Base-by-base conservation (phyloP, 75 land plant species). In the Isoetes taiwanensis region DNA sequence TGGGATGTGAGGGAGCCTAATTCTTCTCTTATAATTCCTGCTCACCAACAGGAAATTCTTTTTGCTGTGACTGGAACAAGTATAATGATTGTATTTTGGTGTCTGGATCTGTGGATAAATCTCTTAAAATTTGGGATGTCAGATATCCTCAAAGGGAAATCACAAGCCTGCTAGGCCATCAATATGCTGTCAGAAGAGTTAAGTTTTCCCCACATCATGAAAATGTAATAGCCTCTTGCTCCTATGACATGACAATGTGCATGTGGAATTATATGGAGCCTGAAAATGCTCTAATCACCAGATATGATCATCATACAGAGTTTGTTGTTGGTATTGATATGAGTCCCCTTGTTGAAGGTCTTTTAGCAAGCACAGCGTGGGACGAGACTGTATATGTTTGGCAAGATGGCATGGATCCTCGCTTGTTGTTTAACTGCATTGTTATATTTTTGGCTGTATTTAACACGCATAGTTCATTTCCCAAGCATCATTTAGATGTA, bases 61-160 rank as follows among this genome's bases (percentile, higher is more conserved):
- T 55, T n/a, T n/a, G 83, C 23, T 87, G 95, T 34, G 98, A 93
- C 60, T 93, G 98, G 98, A 87, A 81, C 75, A 93, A 93, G 71
- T 93, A 93, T 52, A 73, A 84, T 52, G 90, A 79, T 3, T 81
- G 76, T 52, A 35, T 76, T 43, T 60, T 93, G 12, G 98, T 76
- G 9, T 76, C 90, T 0, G 81, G 81, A 2, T 72, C 85, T 17
- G 90, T 93, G 16, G 98, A 93, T 58, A 87, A 84, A 68, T 63
- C 83, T 3, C 63, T 93, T 32, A 70, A 68, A 59, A 68, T 93
- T 0, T 93, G 98, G 98, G 98, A 93, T 63, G 79, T 87, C 5
- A 54, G 98, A 50, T 78, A 59, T 42, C 60, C 65, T n/a, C 65
- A 83, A 25, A 71, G 54, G 16, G 97, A 96, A 1, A 21, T 93